Evolutionary conservation across 2,329 filamentous ascomycete species (phyloP).

Genomic region (Ploettnerulaceae sp.): DNA sequence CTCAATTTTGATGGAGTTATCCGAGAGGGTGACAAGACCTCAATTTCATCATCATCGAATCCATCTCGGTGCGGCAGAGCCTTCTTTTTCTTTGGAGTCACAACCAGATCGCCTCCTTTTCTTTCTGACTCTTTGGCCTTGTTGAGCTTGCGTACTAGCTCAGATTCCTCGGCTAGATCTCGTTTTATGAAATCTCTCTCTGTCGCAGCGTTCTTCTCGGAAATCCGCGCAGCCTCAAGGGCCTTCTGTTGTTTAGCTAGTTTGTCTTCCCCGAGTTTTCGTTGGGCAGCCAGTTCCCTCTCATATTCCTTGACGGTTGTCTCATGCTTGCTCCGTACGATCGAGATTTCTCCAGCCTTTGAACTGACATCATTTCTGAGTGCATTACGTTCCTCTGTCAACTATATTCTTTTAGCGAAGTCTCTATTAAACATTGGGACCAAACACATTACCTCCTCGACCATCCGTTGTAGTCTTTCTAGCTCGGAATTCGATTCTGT

Average conservation of each 20-base stretch:
- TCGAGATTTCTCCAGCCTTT: constrained; percentile 68
- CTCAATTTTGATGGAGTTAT: constrained; percentile 42
- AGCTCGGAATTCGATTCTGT: constrained; percentile 9
- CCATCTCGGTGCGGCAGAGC: constrained; percentile 63
- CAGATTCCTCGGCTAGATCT: constrained; percentile 59
- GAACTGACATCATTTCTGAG: constrained; percentile 54
- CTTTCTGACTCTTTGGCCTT: constrained; percentile 43
- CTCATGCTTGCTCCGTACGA: constrained; percentile 66
- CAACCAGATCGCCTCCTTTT: constrained; percentile 30
- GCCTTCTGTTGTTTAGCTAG: constrained; percentile 58
- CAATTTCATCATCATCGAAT: constrained; percentile 57
- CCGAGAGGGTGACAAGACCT: constrained; percentile 43
- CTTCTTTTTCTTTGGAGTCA: constrained; percentile 60
- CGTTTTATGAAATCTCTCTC: constrained; percentile 69
- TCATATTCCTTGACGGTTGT: constrained; percentile 59
- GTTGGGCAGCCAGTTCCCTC: constrained; percentile 54
- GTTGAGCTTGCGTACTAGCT: constrained; percentile 36
- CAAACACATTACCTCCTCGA: constrained; percentile 26
- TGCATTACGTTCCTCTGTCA: constrained; percentile 49
- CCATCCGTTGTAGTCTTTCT: constrained; percentile 24
- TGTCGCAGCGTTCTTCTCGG: constrained; percentile 60
- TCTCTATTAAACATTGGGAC: constrained; percentile 1
- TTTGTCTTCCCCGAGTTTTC: constrained; percentile 60
- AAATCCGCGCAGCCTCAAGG: constrained; percentile 59
- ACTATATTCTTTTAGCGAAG: constrained; percentile 17